Conservation (phyloP, 306 rosid genomes). For the Psophocarpus tetragonolobus region DNA sequence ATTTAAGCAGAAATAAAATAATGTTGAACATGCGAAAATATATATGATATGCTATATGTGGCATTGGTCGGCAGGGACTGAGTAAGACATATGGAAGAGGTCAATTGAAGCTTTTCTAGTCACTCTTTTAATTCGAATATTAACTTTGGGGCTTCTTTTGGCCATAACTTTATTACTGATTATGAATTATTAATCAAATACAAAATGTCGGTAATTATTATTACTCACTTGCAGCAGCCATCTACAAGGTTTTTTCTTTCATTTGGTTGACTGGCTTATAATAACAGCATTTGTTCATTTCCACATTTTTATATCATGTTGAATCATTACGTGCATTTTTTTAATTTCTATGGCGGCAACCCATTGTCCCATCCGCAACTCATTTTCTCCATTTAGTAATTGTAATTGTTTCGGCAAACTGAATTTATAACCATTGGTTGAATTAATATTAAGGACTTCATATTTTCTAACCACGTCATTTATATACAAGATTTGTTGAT, state of each 20-base stretch:
- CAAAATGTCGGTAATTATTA: conserved; percentile 30
- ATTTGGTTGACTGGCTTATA: background rate
- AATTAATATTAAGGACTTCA: too few species aligned
- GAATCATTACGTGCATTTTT: background rate
- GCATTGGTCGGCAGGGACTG: background rate
- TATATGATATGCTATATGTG: background rate
- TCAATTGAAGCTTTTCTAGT: background rate
- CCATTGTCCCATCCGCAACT: background rate
- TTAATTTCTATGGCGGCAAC: conserved; percentile 32
- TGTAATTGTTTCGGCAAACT: background rate
- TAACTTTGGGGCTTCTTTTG: background rate
- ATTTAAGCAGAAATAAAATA: too few species aligned
- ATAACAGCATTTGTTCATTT: conserved; percentile 7
- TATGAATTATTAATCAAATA: conserved; percentile 22
- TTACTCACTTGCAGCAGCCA: background rate
- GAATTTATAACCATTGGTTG: too few species aligned
- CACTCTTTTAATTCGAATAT: background rate
- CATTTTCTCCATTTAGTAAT: background rate
- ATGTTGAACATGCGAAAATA: background rate
- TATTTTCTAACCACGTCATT: too few species aligned
- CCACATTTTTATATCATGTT: conserved; percentile 13
- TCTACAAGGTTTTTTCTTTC: background rate
- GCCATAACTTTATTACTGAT: conserved; percentile 12
- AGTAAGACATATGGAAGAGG: conserved; percentile 17
- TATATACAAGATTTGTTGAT: too few species aligned